Evolutionary conservation across 2,329 filamentous ascomycete species (phyloP), one percentile per base, ranked within the genome.

Genomic region (Seiridium unicorne): DNA sequence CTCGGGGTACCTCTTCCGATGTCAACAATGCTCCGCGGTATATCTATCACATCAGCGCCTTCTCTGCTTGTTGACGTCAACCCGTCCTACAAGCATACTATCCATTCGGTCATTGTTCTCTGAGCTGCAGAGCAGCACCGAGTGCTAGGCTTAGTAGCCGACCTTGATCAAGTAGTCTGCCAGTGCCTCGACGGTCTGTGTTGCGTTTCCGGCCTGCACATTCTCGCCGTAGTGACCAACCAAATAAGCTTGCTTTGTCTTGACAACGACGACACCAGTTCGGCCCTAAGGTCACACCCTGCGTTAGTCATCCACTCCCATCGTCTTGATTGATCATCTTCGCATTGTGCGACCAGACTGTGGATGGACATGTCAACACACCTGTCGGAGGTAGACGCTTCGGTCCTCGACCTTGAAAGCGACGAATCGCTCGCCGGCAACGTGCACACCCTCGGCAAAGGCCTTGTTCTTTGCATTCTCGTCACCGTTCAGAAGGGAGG

Each of bases 181-280:
- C 64, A 99, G 84, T 70, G 87, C 83, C 81, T 94, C 91, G 67
- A 96, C 90, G 55, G 90, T 91, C 74, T 85, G 85, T 69, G 88
- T 88, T 64, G 92, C 88, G 75, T 89, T 89, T 73, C 91, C 88
- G 57, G 90, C 91, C 74, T 90, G 83, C 68, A 88, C 80, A 63
- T 76, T 75, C 75, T 96, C 92, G 67, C 82, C 83, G 83, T 98
- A 92, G 82, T 97, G 92, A 68, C 87, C 90, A 74, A 99, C 79
- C 73, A 99, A 86, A 75, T 98, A 88, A 68, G 93, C 92, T 79
- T 96, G 89, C 72, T 84, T 89, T 70, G 94, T 96, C 84, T 96
- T 96, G 78, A 89, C 88, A 69, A 95, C 86, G 73, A 89, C 83
- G 70, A 97, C 79, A 66, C 95, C 95, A 73, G 89, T 86, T 74